Evolutionary conservation across 2,329 filamentous ascomycete species (phyloP).

Genomic region (Fusarium secorum): DNA sequence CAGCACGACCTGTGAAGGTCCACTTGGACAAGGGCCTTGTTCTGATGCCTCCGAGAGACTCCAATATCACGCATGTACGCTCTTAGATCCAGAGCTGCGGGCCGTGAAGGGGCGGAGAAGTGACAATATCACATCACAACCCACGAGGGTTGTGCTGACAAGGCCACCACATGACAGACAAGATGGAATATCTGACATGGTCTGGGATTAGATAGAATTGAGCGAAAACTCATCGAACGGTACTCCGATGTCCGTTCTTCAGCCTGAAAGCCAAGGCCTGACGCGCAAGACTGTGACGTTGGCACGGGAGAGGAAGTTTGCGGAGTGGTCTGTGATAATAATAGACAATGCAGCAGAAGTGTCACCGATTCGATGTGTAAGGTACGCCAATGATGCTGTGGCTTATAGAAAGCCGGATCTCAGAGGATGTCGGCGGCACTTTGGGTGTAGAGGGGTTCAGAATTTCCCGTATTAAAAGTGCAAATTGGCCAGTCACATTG

Average conservation of each 20-base stretch:
- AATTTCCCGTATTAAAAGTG: conserved; percentile 12
- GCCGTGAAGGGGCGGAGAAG: conserved; percentile 30
- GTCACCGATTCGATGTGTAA: background rate
- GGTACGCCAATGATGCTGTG: conserved; percentile 31
- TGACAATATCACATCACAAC: conserved; percentile 24
- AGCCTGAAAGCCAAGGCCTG: conserved; percentile 24
- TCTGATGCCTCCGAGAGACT: conserved; percentile 12
- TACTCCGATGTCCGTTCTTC: conserved; percentile 14
- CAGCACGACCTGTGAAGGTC: conserved; percentile 31
- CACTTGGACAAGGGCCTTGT: conserved; percentile 21
- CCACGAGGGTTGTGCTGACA: conserved; percentile 22
- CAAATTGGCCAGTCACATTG: conserved; percentile 6
- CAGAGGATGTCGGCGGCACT: background rate
- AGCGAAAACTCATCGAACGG: conserved; percentile 4
- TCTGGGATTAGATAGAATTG: conserved; percentile 3
- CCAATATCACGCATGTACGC: conserved; percentile 9
- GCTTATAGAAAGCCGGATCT: conserved; percentile 11
- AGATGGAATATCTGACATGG: conserved; percentile 25
- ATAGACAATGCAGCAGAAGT: conserved; percentile 7
- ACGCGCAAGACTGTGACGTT: conserved; percentile 25
- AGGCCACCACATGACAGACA: conserved; percentile 3
- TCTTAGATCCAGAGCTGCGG: conserved; percentile 3
- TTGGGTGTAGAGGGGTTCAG: conserved; percentile 5
- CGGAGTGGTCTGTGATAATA: conserved; percentile 4
- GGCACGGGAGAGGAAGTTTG: conserved; percentile 1